Base-by-base conservation (phyloP, 352 stramenopile genomes). In the Phytophthora melonis region DNA sequence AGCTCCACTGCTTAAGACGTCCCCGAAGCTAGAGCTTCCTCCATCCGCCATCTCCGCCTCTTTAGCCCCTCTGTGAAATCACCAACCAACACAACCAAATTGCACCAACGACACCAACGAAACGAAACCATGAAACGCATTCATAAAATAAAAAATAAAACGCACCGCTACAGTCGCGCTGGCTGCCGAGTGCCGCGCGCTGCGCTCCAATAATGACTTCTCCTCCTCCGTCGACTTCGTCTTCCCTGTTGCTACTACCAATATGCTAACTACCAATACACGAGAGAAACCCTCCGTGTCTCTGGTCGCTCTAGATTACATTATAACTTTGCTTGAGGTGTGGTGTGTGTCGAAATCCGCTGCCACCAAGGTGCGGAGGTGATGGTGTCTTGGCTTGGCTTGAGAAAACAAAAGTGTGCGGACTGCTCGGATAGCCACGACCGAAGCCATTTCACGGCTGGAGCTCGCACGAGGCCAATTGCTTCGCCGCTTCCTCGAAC, bases 401-500 rank as follows among this genome's bases (percentile, higher is more conserved):
- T 66, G 36, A 69, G 39, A 75, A 69, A 58, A 45, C 30, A 70
- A 67, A 70, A 68, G 63, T 64, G 63, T 61, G 10, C 3, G 49
- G 49, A 56, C 21, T 49, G 34, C 47, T 60, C 11, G 55, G 52
- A 21, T 58, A 11, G 25, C 34, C 55, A 47, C 49, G 52, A 25
- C 56, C 49, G 50, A 69, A 25, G 61, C 41, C 5, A 47, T 55
- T 82, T 82, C 56, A 84, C 71, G 67, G 74, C 69, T 88, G 79
- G 59, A 87, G 36, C 53, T 83, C 70, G 60, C 77, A 86, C 4
- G 76, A 73, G 21, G 78, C 63, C 30, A 88, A 63, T 30, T 84
- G 70, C 70, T 85, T 82, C 27, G 81, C 58, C 13, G 74, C 74
- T 21, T 82, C 83, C 74, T 84, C 80, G 68, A 83, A 87, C 55